These are phyloP conservation scores for Paecilomyces variotii DNA, from an alignment of 2,329 filamentous ascomycete species.

Conservation along the genomic window DNA sequence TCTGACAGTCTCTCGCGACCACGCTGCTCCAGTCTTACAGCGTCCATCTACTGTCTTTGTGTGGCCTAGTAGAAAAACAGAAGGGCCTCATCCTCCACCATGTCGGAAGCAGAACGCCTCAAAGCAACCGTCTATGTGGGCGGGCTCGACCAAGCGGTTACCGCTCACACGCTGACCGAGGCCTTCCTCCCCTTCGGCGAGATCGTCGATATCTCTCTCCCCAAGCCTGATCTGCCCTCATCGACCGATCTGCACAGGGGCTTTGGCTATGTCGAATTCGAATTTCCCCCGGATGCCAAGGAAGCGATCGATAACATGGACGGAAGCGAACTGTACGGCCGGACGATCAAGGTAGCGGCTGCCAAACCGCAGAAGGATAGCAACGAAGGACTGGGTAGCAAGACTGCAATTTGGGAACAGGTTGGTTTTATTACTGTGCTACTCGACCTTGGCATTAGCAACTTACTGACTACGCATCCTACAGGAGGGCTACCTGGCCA, in stretches of 20 bases:
- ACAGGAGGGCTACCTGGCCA: conserved; percentile 87
- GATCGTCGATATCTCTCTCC: conserved; percentile 82
- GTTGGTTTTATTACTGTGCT: conserved; percentile 42
- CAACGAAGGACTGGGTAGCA: conserved; percentile 81
- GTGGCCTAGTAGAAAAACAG: neutral
- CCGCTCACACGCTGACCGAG: conserved; percentile 66
- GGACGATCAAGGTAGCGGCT: conserved; percentile 81
- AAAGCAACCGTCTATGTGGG: conserved; percentile 92
- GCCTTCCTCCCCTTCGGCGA: conserved; percentile 97
- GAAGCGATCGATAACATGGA: conserved; percentile 99
- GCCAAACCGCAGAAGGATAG: conserved; percentile 88
- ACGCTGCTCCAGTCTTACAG: no score
- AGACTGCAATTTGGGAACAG: conserved; percentile 95
- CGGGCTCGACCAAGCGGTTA: conserved; percentile 74
- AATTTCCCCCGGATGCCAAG: conserved; percentile 73
- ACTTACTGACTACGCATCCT: conserved; percentile 14
- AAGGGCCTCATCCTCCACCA: conserved; percentile 32
- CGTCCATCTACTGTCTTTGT: neutral
- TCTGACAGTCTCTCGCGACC: neutral
- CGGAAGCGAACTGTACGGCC: conserved; percentile 87
- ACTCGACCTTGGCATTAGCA: conserved; percentile 1
- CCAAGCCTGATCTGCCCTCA: conserved; percentile 76
- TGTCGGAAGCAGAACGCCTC: conserved; percentile 75
- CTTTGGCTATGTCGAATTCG: conserved; percentile 95
- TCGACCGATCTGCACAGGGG: conserved; percentile 74